These are phyloP conservation scores for Fallopia convolvulus DNA, from an alignment of 148 eudicot genomes.

Conservation along the genomic window DNA sequence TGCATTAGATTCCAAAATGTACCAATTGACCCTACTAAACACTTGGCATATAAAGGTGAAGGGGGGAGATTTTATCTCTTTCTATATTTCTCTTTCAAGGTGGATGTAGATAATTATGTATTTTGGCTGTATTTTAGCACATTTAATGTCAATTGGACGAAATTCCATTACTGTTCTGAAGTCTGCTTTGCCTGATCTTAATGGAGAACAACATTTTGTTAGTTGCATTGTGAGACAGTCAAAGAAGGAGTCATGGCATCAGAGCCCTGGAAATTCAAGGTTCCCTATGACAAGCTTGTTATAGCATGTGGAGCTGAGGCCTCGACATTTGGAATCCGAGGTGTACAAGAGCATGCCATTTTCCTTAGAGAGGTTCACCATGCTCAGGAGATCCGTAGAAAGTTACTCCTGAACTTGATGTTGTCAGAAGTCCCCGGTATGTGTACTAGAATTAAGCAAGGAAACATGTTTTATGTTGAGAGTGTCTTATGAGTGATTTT, in stretches of 20 bases:
- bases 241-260: slow-evolving; percentile 29
- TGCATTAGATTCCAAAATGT: slow-evolving; percentile 3
- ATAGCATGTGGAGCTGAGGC: slow-evolving; percentile 88
- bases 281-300: slow-evolving; percentile 90
- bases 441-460: neutral
- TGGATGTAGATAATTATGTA: neutral
- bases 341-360: slow-evolving; percentile 74
- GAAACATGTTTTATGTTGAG: neutral
- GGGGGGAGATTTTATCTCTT: neutral
- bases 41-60: neutral
- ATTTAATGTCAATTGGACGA: neutral
- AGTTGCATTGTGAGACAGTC: slow-evolving; percentile 77
- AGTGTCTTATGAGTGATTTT: neutral
- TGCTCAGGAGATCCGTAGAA: slow-evolving; percentile 85
- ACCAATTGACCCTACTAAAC: neutral
- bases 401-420: slow-evolving; percentile 78
- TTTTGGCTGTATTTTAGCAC: neutral
- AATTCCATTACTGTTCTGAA: neutral
- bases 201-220: neutral
- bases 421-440: slow-evolving; percentile 81
- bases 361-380: slow-evolving; percentile 86
- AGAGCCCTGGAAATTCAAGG: slow-evolving; percentile 60
- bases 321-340: slow-evolving; percentile 75
- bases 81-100: neutral
- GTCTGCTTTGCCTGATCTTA: neutral